Evolutionary conservation across 2,329 filamentous ascomycete species (phyloP).

Genomic region (Sporothrix mexicana): DNA sequence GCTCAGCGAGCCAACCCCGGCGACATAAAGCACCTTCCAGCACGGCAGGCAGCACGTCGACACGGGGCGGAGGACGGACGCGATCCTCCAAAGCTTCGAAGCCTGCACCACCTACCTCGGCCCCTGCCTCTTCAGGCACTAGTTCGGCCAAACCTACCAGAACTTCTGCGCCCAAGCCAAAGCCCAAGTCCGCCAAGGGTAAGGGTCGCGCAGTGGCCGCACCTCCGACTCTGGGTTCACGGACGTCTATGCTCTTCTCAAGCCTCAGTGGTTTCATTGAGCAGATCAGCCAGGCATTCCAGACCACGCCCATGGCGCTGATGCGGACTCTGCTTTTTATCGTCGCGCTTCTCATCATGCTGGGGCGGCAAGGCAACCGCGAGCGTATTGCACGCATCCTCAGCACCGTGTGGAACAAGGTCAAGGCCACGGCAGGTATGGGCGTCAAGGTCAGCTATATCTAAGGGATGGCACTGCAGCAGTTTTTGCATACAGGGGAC

Average conservation of each 20-base stretch:
- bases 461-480: no score
- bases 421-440: conserved; percentile 88
- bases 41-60: conserved; percentile 44
- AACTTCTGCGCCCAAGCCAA: conserved; percentile 9
- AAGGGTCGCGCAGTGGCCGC: conserved; percentile 29
- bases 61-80: conserved; percentile 43
- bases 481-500: not conserved
- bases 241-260: conserved; percentile 59
- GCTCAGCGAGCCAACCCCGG: conserved; percentile 63
- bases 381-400: conserved; percentile 74
- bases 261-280: conserved; percentile 60
- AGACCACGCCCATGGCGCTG: conserved; percentile 62
- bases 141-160: not conserved
- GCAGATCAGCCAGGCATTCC: conserved; percentile 56
- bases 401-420: conserved; percentile 76
- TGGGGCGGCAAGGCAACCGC: conserved; percentile 76
- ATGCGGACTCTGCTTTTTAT: conserved; percentile 76
- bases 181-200: conserved; percentile 23
- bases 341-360: conserved; percentile 74
- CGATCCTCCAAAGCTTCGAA: conserved; percentile 42
- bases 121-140: not conserved
- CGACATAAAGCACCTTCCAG: conserved; percentile 61
- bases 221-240: conserved; percentile 50
- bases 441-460: conserved; percentile 98
- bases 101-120: not conserved